Conservation (phyloP, 106 monocot genomes). For the Cymbidium sinense region DNA sequence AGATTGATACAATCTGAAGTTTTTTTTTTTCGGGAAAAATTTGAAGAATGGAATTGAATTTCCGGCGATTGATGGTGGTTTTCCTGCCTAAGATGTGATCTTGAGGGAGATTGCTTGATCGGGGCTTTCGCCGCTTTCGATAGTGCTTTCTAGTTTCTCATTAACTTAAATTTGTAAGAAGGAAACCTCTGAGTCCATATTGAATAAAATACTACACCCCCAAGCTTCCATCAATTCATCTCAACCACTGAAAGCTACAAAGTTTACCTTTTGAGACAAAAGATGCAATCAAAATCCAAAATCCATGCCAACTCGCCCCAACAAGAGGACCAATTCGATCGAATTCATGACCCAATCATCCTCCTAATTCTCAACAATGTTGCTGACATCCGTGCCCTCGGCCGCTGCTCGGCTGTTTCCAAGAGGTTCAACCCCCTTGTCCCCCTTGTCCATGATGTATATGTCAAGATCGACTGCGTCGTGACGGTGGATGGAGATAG, state of each 20-base stretch:
- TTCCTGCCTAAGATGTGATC: too few relatives aligned
- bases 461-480: too few relatives aligned
- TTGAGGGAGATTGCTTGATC: not conserved
- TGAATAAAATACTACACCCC: not conserved
- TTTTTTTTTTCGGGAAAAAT: not conserved
- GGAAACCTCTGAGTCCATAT: not conserved
- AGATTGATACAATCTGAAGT: not conserved
- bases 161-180: not conserved
- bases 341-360: conserved; percentile 57
- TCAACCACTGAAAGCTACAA: not conserved
- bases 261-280: not conserved
- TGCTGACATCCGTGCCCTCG: conserved; percentile 61
- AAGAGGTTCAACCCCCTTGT: conserved; percentile 64
- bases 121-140: not conserved
- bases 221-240: not conserved
- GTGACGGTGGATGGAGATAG: too few relatives aligned
- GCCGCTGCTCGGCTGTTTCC: conserved; percentile 67
- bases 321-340: conserved; percentile 47
- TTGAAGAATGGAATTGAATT: too few relatives aligned
- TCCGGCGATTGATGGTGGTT: too few relatives aligned
- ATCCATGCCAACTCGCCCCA: conserved; percentile 26
- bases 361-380: conserved; percentile 74
- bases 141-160: not conserved
- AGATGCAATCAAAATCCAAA: conserved; percentile 1
- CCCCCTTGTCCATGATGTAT: too few relatives aligned